Conservation (phyloP, 495 filamentous ascomycete genomes). For the Penicillium arizonense region DNA sequence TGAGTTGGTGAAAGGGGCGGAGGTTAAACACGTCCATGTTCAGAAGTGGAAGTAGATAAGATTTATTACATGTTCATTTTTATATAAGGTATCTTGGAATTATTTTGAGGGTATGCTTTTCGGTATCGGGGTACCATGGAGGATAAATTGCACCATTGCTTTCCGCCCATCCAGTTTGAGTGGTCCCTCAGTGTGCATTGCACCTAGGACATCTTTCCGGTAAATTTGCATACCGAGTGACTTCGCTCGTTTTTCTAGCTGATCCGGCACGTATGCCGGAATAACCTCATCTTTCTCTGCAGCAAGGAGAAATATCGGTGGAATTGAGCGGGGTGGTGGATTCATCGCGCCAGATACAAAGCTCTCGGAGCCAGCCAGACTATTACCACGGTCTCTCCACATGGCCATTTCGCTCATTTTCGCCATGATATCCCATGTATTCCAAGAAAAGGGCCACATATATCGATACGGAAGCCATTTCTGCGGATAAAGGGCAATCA, state of each 20-base stretch:
- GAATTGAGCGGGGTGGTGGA: slow-evolving; percentile 6
- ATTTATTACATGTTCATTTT: not conserved
- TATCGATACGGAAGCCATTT: slow-evolving; percentile 79
- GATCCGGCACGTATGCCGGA: slow-evolving; percentile 52
- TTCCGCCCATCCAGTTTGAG: slow-evolving; percentile 39
- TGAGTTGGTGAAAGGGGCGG: slow-evolving; percentile 29
- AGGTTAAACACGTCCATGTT: slow-evolving; percentile 41
- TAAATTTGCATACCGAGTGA: slow-evolving; percentile 30
- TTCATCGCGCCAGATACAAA: not conserved
- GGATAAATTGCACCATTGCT: slow-evolving; percentile 38
- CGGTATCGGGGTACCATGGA: not conserved
- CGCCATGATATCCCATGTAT: slow-evolving; percentile 47
- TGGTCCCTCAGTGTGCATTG: slow-evolving; percentile 53
- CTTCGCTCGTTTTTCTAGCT: slow-evolving; percentile 39
- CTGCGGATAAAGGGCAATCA: slow-evolving; percentile 73
- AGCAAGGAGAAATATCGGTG: slow-evolving; percentile 56
- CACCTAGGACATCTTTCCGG: slow-evolving; percentile 38
- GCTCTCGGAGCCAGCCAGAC: not conserved
- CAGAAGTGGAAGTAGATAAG: slow-evolving; percentile 15
- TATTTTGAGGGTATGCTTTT: not conserved
- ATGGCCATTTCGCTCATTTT: slow-evolving; percentile 37
- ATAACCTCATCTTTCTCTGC: slow-evolving; percentile 70
- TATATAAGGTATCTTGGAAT: not conserved
- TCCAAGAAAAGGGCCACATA: slow-evolving; percentile 53
- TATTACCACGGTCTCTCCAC: slow-evolving; percentile 10